Evolutionary conservation across 805 yeast genomes (phyloP), one percentile per base, ranked within the genome.

Genomic region (Candida railenensis): DNA sequence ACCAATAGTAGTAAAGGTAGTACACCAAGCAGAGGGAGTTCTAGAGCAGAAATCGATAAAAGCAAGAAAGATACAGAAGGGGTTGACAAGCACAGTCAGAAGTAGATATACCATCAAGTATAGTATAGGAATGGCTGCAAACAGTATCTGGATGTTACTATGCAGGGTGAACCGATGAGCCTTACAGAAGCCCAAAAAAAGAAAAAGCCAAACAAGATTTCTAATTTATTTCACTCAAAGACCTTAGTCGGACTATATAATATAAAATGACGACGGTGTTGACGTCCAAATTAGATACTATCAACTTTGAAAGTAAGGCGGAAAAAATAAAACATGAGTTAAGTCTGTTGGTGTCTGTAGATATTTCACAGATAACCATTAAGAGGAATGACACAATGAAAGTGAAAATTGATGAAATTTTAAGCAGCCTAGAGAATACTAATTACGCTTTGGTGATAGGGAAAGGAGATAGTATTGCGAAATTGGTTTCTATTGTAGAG

Each of bases 301-400:
- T 11, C 21, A 14, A 8, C 25, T 20, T 32, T 30, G 34, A 25
- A 8, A 4, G 28, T 4, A 12, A 40, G 19, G 15, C 19, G 7
- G 33, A 19, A 7, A 22, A 28, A 7, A 30, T 28, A 8, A 30
- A 40, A 8, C 9, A 19, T 18, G 25, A 40, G 22, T 16, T 15
- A 11, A n/a, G 12, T 15, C 18, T 4, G 14, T 8, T 21, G 11
- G 19, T 39, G 4, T 19, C 30, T 11, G 9, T 9, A 11, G 14
- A 16, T n/a, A n/a, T 39, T 5, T 11, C 30, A 5, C 19, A 15
- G 34, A 25, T 22, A 18, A 39, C 16, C 3, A 28, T 40, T 19
- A 40, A 18, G 25, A n/a, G 37, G 16, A 56, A 56, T 43, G 61
- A 57, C 40, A 51, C 57, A 3, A 57, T 57, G 15, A 57, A 57